A percentile compares a stretch with the other conserved stretches of the same genome.
These are phyloP conservation scores for Hansenula lynferdii DNA, from an alignment of 1,139 yeast species.

Conservation along the genomic window DNA sequence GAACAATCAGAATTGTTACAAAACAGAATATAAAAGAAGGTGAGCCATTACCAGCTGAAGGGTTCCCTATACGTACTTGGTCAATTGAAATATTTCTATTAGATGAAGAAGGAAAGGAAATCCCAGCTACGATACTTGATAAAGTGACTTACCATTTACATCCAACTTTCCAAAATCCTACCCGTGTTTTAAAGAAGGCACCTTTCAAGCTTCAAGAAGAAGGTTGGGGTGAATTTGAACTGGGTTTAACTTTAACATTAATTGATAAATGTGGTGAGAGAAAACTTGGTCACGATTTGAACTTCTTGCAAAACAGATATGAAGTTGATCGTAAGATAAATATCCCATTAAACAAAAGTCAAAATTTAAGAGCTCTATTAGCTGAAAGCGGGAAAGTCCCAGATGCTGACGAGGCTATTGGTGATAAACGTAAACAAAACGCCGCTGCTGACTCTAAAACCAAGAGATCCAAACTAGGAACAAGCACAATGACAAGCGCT, in stretches of 20 bases:
- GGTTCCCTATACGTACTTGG: slow-evolving; percentile 97
- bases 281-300: slow-evolving; percentile 82
- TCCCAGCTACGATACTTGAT: slow-evolving; percentile 87
- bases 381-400: slow-evolving; percentile 83
- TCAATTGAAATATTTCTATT: slow-evolving; percentile 69
- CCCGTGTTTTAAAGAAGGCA: slow-evolving; percentile 69
- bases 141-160: slow-evolving; percentile 90
- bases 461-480: slow-evolving; percentile 53
- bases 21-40: slow-evolving; percentile 80
- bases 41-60: slow-evolving; percentile 83
- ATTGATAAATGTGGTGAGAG: slow-evolving; percentile 88
- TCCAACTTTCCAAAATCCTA: slow-evolving; percentile 92
- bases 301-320: slow-evolving; percentile 75
- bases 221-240: slow-evolving; percentile 99
- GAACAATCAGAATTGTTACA: slow-evolving; percentile 87
- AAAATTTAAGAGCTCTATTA: slow-evolving; percentile 64
- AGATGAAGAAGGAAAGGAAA: slow-evolving; percentile 75
- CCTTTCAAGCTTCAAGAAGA: slow-evolving; percentile 92
- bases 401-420: slow-evolving; percentile 18
- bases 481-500: slow-evolving; percentile 29
- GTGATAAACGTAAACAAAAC: slow-evolving; percentile 37
- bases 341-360: slow-evolving; percentile 68
- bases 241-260: slow-evolving; percentile 72
- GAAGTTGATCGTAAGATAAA: slow-evolving; percentile 71
- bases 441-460: slow-evolving; percentile 41